phyloP scores from a whole-genome alignment of 2,329 filamentous ascomycete species.

The Dactylellina parvicollis region DNA sequence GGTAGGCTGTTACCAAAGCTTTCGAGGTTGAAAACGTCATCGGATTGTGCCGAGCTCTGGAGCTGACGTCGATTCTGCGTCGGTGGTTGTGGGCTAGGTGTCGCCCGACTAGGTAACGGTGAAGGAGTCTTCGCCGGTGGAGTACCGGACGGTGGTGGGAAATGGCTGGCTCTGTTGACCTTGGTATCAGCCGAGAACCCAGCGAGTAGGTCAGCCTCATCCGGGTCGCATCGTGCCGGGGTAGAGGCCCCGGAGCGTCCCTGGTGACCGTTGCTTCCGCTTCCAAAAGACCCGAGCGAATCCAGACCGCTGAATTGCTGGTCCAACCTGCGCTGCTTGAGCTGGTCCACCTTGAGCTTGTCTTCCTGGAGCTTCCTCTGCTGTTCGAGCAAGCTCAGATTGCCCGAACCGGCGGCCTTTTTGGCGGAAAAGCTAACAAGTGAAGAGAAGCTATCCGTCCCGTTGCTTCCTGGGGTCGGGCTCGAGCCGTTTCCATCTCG shows the following conservation, averaged over 20 bases:
- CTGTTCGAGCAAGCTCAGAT: constrained; percentile 73
- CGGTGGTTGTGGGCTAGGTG: constrained; percentile 21
- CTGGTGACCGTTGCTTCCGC: constrained; percentile 63
- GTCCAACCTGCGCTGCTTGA: constrained; percentile 79
- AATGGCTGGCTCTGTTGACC: constrained; percentile 74
- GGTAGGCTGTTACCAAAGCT: constrained; percentile 47
- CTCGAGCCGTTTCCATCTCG: constrained; percentile 61
- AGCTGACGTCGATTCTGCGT: background rate
- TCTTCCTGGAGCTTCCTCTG: constrained; percentile 79
- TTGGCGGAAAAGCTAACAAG: constrained; percentile 73
- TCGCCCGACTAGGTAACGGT: constrained; percentile 21
- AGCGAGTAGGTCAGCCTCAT: constrained; percentile 72
- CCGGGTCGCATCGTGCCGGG: constrained; percentile 59
- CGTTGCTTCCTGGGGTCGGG: constrained; percentile 64
- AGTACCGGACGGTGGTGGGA: constrained; percentile 67
- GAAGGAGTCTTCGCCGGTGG: constrained; percentile 60
- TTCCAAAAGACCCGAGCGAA: constrained; percentile 75
- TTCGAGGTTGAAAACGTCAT: constrained; percentile 55
- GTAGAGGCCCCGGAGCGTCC: constrained; percentile 63
- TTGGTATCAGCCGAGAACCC: constrained; percentile 74
- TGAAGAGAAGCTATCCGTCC: constrained; percentile 79
- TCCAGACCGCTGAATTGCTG: constrained; percentile 60
- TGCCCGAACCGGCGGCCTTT: constrained; percentile 67
- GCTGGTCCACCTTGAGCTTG: constrained; percentile 75
- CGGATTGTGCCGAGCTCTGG: background rate